These are phyloP conservation scores for Gloeophyllum trabeum DNA, from an alignment of 768 basidiomycete genomes.

Conservation along the genomic window DNA sequence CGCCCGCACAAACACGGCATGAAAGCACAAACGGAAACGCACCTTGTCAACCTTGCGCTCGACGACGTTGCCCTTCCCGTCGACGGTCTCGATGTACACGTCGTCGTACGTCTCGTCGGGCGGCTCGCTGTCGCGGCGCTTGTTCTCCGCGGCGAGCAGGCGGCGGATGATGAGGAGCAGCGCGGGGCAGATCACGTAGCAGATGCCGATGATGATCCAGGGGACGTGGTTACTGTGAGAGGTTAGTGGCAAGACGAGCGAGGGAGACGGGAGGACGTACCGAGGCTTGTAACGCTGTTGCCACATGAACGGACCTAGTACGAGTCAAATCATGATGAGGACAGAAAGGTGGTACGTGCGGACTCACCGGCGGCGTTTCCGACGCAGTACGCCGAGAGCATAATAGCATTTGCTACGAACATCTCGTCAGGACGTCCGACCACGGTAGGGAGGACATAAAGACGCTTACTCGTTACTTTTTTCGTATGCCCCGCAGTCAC, in stretches of 20 bases:
- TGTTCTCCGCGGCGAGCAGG: conserved; percentile 50
- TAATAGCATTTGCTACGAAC: conserved; percentile 43
- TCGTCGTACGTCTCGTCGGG: conserved; percentile 44
- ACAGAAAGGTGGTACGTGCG: too few species aligned
- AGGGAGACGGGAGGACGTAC: conserved; percentile 18
- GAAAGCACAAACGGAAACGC: too few species aligned
- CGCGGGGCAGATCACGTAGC: conserved; percentile 42
- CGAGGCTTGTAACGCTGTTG: conserved; percentile 53
- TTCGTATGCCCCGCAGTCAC: conserved; percentile 69
- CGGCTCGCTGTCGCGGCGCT: conserved; percentile 46
- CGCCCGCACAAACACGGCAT: too few species aligned
- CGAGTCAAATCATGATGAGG: too few species aligned
- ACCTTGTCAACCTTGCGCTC: conserved; percentile 62
- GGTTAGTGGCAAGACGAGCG: not conserved
- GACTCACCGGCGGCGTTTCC: conserved; percentile 57
- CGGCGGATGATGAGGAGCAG: conserved; percentile 38
- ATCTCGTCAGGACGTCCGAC: not conserved
- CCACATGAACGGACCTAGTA: conserved; percentile 85
- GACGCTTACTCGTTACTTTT: conserved; percentile 31
- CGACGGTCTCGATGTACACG: conserved; percentile 42
- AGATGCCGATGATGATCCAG: conserved; percentile 67
- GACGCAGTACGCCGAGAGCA: conserved; percentile 60
- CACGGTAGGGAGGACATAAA: not conserved
- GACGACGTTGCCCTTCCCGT: conserved; percentile 38
- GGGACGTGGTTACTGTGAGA: conserved; percentile 43